phyloP scores from a whole-genome alignment of 257 asterid genomes.

The Rubia yunnanensis region DNA sequence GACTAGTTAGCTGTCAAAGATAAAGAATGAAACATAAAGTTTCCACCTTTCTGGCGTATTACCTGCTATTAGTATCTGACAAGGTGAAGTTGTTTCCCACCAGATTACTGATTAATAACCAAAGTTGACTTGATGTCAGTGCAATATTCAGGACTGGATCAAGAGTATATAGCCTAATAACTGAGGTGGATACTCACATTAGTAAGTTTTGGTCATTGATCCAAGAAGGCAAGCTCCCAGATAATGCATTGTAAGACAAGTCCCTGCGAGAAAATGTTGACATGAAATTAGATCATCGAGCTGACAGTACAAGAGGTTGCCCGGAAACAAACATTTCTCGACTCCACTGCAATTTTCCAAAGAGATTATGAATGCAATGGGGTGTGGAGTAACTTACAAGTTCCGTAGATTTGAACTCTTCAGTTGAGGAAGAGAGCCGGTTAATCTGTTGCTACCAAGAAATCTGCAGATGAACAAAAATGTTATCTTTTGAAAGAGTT shows the following conservation, averaged over 20 bases:
- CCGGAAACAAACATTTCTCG: neutral
- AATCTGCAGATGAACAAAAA: slow-evolving; percentile 37
- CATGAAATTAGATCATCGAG: neutral
- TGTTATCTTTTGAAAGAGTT: neutral
- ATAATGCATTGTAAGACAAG: slow-evolving; percentile 57
- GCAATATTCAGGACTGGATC: neutral
- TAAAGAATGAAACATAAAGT: slow-evolving; percentile 4
- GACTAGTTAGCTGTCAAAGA: neutral
- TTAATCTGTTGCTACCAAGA: slow-evolving; percentile 70
- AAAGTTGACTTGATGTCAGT: slow-evolving; percentile 4
- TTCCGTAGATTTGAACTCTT: slow-evolving; percentile 34
- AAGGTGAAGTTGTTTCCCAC: slow-evolving; percentile 70
- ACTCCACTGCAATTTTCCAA: neutral
- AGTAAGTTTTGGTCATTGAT: slow-evolving; percentile 29
- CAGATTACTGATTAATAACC: slow-evolving; percentile 41
- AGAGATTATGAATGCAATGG: neutral
- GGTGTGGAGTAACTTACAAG: slow-evolving; percentile 34
- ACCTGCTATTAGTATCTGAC: slow-evolving; percentile 47
- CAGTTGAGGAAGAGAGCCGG: slow-evolving; percentile 46
- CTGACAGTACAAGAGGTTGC: neutral
- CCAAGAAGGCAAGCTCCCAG: slow-evolving; percentile 85
- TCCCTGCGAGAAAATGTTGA: slow-evolving; percentile 36
- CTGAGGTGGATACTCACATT: slow-evolving; percentile 33
- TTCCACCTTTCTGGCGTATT: slow-evolving; percentile 8
- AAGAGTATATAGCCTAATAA: neutral